Percentiles rank a stretch among this genome's conserved stretches.
Evolutionary conservation across 495 filamentous ascomycete genomes (phyloP).

Genomic region (Pyronema domesticum): DNA sequence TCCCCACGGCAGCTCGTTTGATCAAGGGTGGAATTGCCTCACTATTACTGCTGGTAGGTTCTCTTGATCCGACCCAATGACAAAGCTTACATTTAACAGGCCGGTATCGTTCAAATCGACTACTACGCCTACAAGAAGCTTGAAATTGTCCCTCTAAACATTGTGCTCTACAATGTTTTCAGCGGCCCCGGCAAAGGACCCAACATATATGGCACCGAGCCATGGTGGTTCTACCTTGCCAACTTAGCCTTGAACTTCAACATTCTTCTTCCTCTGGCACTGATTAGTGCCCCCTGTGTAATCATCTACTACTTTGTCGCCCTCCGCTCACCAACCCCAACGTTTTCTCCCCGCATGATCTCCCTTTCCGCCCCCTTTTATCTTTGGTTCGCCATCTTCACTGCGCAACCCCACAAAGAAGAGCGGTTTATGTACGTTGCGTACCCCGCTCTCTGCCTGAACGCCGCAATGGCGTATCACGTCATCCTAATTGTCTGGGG

Average conservation of each 20-base stretch:
- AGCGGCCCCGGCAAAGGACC: slow-evolving; percentile 60
- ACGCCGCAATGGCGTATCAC: slow-evolving; percentile 73
- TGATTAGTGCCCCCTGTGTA: slow-evolving; percentile 36
- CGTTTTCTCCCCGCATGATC: slow-evolving; percentile 26
- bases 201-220: slow-evolving; percentile 88
- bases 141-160: slow-evolving; percentile 70
- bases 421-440: slow-evolving; percentile 97
- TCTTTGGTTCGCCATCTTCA: slow-evolving; percentile 86
- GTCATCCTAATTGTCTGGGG: slow-evolving; percentile 56
- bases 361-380: slow-evolving; percentile 65
- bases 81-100: slow-evolving; percentile 29
- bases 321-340: background rate
- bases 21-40: slow-evolving; percentile 49
- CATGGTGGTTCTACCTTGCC: slow-evolving; percentile 89
- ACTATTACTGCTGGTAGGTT: slow-evolving; percentile 51
- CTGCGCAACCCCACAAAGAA: slow-evolving; percentile 87
- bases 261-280: slow-evolving; percentile 69
- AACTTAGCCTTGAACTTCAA: slow-evolving; percentile 94
- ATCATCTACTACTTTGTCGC: slow-evolving; percentile 5
- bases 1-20: slow-evolving; percentile 38
- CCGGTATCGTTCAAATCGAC: slow-evolving; percentile 39
- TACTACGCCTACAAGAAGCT: slow-evolving; percentile 65
- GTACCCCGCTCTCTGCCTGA: slow-evolving; percentile 83
- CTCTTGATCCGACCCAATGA: slow-evolving; percentile 1
- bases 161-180: slow-evolving; percentile 90